These are phyloP conservation scores for Prunus dulcis DNA, from an alignment of 306 rosid genomes.

Conservation along the genomic window DNA sequence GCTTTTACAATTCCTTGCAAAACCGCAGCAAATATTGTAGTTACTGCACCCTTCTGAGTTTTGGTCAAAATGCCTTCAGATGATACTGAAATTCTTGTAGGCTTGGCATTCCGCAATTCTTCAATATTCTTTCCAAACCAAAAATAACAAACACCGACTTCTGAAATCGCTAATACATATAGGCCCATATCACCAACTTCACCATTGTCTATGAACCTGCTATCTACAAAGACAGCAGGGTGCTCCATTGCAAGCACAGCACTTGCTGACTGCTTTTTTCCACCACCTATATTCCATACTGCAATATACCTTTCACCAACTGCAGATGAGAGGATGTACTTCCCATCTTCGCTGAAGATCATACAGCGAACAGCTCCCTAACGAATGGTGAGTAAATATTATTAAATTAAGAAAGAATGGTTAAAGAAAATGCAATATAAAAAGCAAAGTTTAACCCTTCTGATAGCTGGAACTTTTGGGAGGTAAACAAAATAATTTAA, in stretches of 20 bases:
- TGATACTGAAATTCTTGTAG: slow-evolving; percentile 67
- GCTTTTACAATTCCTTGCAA: slow-evolving; percentile 55
- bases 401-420: background rate
- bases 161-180: slow-evolving; percentile 82
- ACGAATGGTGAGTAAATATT: slow-evolving; percentile 27
- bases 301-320: slow-evolving; percentile 89
- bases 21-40: slow-evolving; percentile 76
- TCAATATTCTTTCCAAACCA: slow-evolving; percentile 75
- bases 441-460: background rate
- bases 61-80: slow-evolving; percentile 48
- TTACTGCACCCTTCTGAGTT: slow-evolving; percentile 53
- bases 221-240: slow-evolving; percentile 82
- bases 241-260: slow-evolving; percentile 91
- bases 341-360: slow-evolving; percentile 81
- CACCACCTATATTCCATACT: slow-evolving; percentile 63
- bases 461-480: background rate
- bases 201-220: slow-evolving; percentile 45
- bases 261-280: slow-evolving; percentile 71
- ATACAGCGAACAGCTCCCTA: slow-evolving; percentile 88
- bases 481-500: background rate
- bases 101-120: slow-evolving; percentile 58
- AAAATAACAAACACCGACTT: slow-evolving; percentile 75
- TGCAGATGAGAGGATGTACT: slow-evolving; percentile 79
- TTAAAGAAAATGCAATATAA: background rate
- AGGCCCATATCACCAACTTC: slow-evolving; percentile 44